Evolutionary conservation across 2,329 filamentous ascomycete species (phyloP).

Genomic region (Apiospora koreana): DNA sequence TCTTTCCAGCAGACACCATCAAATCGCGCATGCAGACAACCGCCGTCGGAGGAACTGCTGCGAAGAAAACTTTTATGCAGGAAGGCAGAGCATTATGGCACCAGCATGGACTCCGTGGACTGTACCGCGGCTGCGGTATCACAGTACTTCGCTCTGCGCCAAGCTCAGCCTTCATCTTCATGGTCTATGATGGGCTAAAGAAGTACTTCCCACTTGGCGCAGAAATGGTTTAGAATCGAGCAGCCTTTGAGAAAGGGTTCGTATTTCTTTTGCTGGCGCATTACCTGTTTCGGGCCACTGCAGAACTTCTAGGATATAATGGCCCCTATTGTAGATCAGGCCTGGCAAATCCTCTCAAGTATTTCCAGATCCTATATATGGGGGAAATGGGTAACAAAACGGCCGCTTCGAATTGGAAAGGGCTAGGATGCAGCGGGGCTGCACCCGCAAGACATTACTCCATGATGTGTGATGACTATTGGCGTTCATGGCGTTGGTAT

Average conservation of each 20-base stretch:
- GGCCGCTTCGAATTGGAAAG: neutral
- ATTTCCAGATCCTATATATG: neutral
- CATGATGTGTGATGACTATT: neutral
- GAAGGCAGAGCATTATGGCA: slow-evolving; percentile 77
- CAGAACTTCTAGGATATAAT: neutral
- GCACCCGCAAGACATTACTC: neutral
- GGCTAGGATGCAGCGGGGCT: neutral
- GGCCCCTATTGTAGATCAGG: neutral
- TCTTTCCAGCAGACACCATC: slow-evolving; percentile 96
- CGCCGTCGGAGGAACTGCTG: slow-evolving; percentile 58
- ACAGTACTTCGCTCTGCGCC: slow-evolving; percentile 86
- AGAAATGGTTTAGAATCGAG: slow-evolving; percentile 16
- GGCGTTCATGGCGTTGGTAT: slow-evolving; percentile 34
- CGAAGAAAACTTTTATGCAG: slow-evolving; percentile 65
- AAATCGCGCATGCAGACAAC: slow-evolving; percentile 97
- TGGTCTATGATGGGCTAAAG: slow-evolving; percentile 88
- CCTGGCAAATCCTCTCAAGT: neutral
- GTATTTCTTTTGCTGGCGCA: neutral
- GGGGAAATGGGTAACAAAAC: neutral
- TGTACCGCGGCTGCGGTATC: slow-evolving; percentile 95
- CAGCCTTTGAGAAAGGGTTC: neutral
- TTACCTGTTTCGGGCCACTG: neutral
- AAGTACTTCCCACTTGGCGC: slow-evolving; percentile 57
- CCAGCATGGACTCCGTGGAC: slow-evolving; percentile 76
- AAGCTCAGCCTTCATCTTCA: slow-evolving; percentile 98